A percentile compares a stretch with the other conserved stretches of the same genome.
phyloP scores from a whole-genome alignment of 2,329 filamentous ascomycete genomes.

The Arthrobotrys pseudoclavata region DNA sequence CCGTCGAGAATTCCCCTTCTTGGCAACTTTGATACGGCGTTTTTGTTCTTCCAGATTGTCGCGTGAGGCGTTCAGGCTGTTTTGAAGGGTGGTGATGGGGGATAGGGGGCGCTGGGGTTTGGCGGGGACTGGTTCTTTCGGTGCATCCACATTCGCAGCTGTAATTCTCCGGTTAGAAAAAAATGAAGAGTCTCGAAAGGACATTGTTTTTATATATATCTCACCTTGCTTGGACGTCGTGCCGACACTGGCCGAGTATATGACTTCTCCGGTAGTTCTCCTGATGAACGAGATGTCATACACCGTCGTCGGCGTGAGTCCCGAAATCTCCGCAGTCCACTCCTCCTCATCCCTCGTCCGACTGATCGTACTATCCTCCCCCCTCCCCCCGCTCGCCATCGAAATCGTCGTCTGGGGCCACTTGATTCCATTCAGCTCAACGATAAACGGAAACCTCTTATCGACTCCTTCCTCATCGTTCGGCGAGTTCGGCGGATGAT shows the following conservation, averaged over 20 bases:
- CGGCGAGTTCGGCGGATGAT: constrained; percentile 63
- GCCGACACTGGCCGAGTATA: constrained; percentile 63
- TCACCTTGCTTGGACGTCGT: constrained; percentile 63
- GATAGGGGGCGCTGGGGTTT: constrained; percentile 63
- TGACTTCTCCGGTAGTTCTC: constrained; percentile 61
- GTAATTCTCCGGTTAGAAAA: background rate
- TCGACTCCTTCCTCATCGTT: constrained; percentile 66
- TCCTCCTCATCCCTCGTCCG: constrained; percentile 61
- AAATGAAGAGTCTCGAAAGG: background rate
- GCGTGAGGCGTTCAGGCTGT: constrained; percentile 62
- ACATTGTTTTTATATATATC: constrained; percentile 15
- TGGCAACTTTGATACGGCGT: constrained; percentile 61
- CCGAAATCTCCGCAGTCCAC: constrained; percentile 63
- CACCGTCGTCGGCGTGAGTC: constrained; percentile 63
- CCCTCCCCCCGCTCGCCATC: constrained; percentile 60
- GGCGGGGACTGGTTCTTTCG: constrained; percentile 55
- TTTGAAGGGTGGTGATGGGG: constrained; percentile 63
- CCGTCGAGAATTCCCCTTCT: constrained; percentile 62
- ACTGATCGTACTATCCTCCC: constrained; percentile 61
- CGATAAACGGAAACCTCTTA: constrained; percentile 71
- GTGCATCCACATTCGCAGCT: constrained; percentile 54
- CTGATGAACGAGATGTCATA: constrained; percentile 64
- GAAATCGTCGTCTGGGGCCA: constrained; percentile 71
- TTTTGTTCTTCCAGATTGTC: constrained; percentile 62
- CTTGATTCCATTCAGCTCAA: constrained; percentile 71